Conservation (phyloP, 495 filamentous ascomycete species). For the Astrothelium subdiscretum region DNA sequence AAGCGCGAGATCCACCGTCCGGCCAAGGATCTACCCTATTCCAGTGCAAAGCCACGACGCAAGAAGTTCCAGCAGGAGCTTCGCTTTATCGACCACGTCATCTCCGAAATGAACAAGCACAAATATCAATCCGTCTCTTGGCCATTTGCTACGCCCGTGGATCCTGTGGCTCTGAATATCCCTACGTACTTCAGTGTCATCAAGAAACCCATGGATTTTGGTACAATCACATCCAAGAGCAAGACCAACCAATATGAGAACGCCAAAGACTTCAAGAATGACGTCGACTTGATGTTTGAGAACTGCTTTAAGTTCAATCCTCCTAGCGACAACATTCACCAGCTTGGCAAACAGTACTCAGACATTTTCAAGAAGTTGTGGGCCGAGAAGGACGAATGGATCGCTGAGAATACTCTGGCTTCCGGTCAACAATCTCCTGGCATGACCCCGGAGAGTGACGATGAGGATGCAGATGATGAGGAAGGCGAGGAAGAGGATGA, state of each 20-base stretch:
- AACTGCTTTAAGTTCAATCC: conserved; percentile 94
- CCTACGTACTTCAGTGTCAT: conserved; percentile 86
- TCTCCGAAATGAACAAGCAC: conserved; percentile 65
- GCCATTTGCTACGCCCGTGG: conserved; percentile 72
- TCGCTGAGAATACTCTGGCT: conserved; percentile 57
- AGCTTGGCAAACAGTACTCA: conserved; percentile 58
- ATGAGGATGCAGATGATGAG: conserved; percentile 57
- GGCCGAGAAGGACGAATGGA: conserved; percentile 60
- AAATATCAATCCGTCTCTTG: conserved; percentile 53
- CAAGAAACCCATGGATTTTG: conserved; percentile 92
- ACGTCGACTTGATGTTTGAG: conserved; percentile 70
- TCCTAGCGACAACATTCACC: conserved; percentile 56
- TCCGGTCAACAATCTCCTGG: conserved; percentile 36
- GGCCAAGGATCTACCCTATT: conserved; percentile 76
- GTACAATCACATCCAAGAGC: conserved; percentile 64
- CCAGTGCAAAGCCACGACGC: conserved; percentile 71
- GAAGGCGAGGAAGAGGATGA: conserved; percentile 49
- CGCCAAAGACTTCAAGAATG: conserved; percentile 72
- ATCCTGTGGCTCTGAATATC: conserved; percentile 89
- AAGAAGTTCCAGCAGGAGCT: conserved; percentile 87
- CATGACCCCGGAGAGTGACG: conserved; percentile 48
- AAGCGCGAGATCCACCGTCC: conserved; percentile 93
- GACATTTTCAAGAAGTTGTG: conserved; percentile 63
- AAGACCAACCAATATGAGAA: conserved; percentile 70
- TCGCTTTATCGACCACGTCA: conserved; percentile 73